Evolutionary conservation across 2,329 filamentous ascomycete species (phyloP), one percentile per base, ranked within the genome.

Genomic region (Orbilia blumenaviensis): DNA sequence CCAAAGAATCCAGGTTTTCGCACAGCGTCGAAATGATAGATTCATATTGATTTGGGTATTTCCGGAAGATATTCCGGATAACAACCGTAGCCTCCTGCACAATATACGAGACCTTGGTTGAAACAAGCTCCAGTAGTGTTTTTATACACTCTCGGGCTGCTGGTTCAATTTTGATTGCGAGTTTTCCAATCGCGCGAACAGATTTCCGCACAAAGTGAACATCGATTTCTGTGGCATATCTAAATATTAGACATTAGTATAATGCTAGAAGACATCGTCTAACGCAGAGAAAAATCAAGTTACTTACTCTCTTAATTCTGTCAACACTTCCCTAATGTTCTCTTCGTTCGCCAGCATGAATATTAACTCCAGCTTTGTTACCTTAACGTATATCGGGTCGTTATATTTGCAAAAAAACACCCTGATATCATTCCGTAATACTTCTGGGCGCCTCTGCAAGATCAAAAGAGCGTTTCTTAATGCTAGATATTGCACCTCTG

Each of bases 351-450:
- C 95, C 75, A 99, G 88, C 95, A 98, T 99, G 84, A 99, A 99
- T 79, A 99, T 98, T 80, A 99, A 88, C 84, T 99, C 95, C 58
- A 99, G 87, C 84, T 99, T 99, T 14, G 95, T 99, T 61, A 99
- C 95, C 84, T 99, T 99, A 84, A 99, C 95, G 82, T 98, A 99
- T 78, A 99, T 99, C 0, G 95, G 95, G 81, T 99, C 95, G 83
- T 99, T 99, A 84, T 99, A 99, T 86, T 99, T 99, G 89, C 95
- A 99, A 84, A 99, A 99, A 85, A 99, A 99, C 32, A 99, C 95
- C 52, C 95, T 89, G 78, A 99, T 98, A 83, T 99, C 95, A 83
- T 97, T 98, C 78, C 93, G 89, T 64, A 99, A 84, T 7, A 99
- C 94, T 81, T 98, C 95, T 0, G 95, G 95, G 67, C 94, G 88